Evolutionary conservation across 176 grass and related monocot species (phyloP), one percentile per base, ranked within the genome.

Genomic region (Panicum miliaceum): DNA sequence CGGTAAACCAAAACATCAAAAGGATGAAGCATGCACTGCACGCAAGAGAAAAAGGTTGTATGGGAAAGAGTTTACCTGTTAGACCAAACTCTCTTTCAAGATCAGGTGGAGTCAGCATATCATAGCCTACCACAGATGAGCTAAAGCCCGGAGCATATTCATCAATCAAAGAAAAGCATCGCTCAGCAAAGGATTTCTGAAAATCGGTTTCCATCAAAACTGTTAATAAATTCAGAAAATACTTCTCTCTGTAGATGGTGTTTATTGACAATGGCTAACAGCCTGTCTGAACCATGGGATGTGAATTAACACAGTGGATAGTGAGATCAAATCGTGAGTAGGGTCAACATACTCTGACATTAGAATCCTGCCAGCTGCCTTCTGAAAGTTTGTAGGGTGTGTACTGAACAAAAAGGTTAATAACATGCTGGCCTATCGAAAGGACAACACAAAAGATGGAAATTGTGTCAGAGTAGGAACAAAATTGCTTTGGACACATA

Each of bases 371-470:
- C 96, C 96, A 98, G 42, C 85, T 94, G 85, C 96, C 91, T 82
- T 95, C 85, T 42, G 83, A 81, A 71, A 95, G 91, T 80, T 90
- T 92, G 83, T 94, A 98, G 12, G 93, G 96, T 20, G 96, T 95
- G 81, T 98, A 98, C 64, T 98, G 96, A 88, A 98, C 78, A 72
- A 98, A 98, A 63, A 98, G 91, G 74, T 98, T 98, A 72, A 98
- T 81, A 64, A 96, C 96, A 86, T 98, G 93, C 81, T 96, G 96
- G 84, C 96, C 96, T 98, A 75, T 86, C 41, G 5, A 34, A 85
- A 84, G 45, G 79, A 86, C 26, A 86, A 75, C 70, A 47, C 5
- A 46, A 84, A 74, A 51, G 61, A 80, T 66, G 25, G 25, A 68
- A 68, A 51, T 27, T 8, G 29, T 77, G 13, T 86, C 67, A 83